Percentiles rank a stretch among this genome's conserved stretches.
These are phyloP conservation scores for Syncephalis plumigaleata DNA, from an alignment of 371 early-diverging fungal genomes.

Conservation along the genomic window DNA sequence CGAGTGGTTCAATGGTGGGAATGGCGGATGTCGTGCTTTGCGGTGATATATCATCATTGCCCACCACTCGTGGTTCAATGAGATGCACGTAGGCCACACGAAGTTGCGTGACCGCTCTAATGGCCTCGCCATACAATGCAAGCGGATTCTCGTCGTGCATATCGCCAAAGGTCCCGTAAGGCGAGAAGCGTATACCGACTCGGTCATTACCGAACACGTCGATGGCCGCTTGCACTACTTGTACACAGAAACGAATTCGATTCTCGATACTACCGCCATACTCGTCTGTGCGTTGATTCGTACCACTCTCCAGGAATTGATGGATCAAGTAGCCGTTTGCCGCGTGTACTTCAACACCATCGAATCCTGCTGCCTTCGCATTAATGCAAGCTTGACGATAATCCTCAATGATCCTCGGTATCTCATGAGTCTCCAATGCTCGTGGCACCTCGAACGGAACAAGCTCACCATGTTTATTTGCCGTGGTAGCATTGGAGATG, in stretches of 20 bases:
- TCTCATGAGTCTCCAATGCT: conserved; percentile 38
- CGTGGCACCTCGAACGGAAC: conserved; percentile 7
- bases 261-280: conserved; percentile 36
- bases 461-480: conserved; percentile 11
- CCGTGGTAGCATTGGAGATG: conserved; percentile 26
- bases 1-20: conserved; percentile 35
- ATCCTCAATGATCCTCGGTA: conserved; percentile 26
- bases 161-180: conserved; percentile 25
- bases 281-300: conserved; percentile 40
- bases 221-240: conserved; percentile 18
- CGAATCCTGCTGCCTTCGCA: conserved; percentile 26
- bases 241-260: conserved; percentile 21
- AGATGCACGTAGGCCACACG: conserved; percentile 41
- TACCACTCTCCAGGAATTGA: conserved; percentile 25
- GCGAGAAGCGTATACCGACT: conserved; percentile 62
- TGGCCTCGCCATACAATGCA: conserved; percentile 38
- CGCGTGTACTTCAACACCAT: conserved; percentile 47
- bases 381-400: conserved; percentile 16
- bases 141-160: conserved; percentile 22
- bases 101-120: conserved; percentile 24
- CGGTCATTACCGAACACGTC: neutral
- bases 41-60: conserved; percentile 25
- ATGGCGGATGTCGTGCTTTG: conserved; percentile 13
- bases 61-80: conserved; percentile 30
- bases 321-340: conserved; percentile 42